A percentile compares a stretch with the other conserved stretches of the same genome.
Conservation (phyloP, 495 filamentous ascomycete genomes). For the Parathielavia hyrcaniae region DNA sequence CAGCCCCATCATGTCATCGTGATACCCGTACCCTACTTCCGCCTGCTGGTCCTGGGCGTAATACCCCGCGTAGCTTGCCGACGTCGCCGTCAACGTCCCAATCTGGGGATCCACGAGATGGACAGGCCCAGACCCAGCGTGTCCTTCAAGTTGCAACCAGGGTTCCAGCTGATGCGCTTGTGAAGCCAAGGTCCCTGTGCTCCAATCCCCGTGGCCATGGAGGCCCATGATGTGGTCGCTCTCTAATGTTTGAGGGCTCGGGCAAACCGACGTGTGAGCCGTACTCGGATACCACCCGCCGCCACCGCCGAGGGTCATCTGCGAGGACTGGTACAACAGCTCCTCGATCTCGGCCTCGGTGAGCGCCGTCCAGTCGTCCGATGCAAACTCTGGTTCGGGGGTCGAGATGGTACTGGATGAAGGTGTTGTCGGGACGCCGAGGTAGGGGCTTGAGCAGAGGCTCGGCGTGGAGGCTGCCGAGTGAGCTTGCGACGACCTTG, state of each 20-base stretch:
- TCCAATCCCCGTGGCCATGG: background rate
- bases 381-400: background rate
- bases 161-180: background rate
- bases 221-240: background rate
- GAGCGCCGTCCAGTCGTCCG: conserved; percentile 1
- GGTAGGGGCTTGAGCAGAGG: background rate
- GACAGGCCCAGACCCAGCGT: background rate
- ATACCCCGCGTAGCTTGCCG: background rate
- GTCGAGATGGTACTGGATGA: background rate
- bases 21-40: background rate
- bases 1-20: background rate
- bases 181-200: background rate
- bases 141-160: background rate
- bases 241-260: background rate
- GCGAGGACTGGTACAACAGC: background rate
- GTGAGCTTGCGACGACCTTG: background rate
- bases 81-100: background rate
- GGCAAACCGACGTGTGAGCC: background rate
- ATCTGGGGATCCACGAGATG: background rate
- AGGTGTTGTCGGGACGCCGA: background rate
- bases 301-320: background rate
- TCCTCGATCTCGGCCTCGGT: conserved; percentile 2
- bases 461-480: background rate
- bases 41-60: background rate
- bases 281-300: background rate